These are phyloP conservation scores for Sarocladiaceae sp. DNA, from an alignment of 2,329 filamentous ascomycete genomes.

Conservation along the genomic window DNA sequence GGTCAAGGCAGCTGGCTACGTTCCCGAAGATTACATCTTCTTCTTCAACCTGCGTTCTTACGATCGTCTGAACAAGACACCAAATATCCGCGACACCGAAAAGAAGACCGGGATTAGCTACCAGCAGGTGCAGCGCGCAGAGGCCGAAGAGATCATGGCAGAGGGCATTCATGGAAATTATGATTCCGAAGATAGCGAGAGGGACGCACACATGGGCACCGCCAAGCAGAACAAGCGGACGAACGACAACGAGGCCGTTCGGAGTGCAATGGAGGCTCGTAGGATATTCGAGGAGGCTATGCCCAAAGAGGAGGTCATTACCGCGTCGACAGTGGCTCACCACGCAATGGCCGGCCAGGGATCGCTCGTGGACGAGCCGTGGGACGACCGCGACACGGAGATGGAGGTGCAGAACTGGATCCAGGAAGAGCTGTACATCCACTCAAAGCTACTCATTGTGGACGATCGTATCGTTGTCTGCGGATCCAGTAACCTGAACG, in stretches of 20 bases:
- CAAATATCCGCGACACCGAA: conserved; percentile 66
- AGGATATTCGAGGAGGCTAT: conserved; percentile 45
- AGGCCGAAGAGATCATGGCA: conserved; percentile 84
- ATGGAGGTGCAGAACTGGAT: conserved; percentile 83
- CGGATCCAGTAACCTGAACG: conserved; percentile 86
- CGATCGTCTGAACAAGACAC: conserved; percentile 82
- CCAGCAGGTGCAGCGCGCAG: conserved; percentile 76
- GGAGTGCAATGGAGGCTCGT: conserved; percentile 40
- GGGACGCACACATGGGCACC: conserved; percentile 43
- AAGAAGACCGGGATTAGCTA: conserved; percentile 78
- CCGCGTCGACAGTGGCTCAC: conserved; percentile 53
- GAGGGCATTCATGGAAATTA: conserved; percentile 58
- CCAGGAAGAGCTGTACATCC: conserved; percentile 93
- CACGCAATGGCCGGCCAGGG: conserved; percentile 67
- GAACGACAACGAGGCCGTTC: conserved; percentile 27
- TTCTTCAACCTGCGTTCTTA: conserved; percentile 92
- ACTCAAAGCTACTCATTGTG: conserved; percentile 83
- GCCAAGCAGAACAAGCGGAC: conserved; percentile 29
- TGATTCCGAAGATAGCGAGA: conserved; percentile 36
- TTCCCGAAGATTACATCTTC: conserved; percentile 78
- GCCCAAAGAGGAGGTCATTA: conserved; percentile 30
- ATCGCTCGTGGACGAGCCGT: conserved; percentile 61
- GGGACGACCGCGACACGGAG: conserved; percentile 65
- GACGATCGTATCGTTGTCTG: conserved; percentile 83
- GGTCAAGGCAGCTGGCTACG: conserved; percentile 64